These are phyloP conservation scores for Sporisorium scitamineum DNA, from an alignment of 1,284 basidiomycete species.

Conservation along the genomic window DNA sequence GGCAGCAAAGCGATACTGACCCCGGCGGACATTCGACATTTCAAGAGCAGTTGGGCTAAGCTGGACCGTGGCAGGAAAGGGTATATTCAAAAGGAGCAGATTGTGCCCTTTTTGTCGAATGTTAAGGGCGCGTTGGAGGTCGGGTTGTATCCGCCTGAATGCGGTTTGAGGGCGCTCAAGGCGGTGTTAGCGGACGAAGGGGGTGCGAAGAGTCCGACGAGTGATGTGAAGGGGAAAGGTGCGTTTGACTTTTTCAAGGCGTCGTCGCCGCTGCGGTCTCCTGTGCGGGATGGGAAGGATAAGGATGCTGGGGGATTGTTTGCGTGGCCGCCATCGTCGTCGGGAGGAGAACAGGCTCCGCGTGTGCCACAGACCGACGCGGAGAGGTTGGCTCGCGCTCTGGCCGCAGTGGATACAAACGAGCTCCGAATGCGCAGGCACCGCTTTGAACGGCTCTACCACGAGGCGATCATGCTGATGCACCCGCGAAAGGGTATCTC, in stretches of 20 bases:
- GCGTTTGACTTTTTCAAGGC: conserved; percentile 39
- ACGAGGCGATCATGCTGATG: conserved; percentile 72
- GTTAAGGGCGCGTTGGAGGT: conserved; percentile 64
- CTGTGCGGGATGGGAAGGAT: conserved; percentile 20
- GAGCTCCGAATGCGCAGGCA: conserved; percentile 58
- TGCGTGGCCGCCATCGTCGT: conserved; percentile 27
- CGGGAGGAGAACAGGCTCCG: conserved; percentile 1
- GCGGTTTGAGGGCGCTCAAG: conserved; percentile 39
- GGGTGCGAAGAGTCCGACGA: conserved; percentile 10
- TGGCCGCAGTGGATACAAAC: conserved; percentile 35
- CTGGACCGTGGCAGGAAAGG: conserved; percentile 84
- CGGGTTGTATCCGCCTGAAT: conserved; percentile 50
- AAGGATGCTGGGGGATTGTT: conserved; percentile 25
- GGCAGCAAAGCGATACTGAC: conserved; percentile 86
- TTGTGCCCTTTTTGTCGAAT: conserved; percentile 80
- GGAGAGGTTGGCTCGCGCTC: conserved; percentile 28
- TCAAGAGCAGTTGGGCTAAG: conserved; percentile 93
- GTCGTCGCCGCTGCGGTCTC: conserved; percentile 41
- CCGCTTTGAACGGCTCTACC: conserved; percentile 66
- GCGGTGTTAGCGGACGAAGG: conserved; percentile 14
- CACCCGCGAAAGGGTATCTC: conserved; percentile 78
- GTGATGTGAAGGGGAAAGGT: conserved; percentile 23
- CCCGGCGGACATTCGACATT: conserved; percentile 76
- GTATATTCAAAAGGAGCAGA: conserved; percentile 78
- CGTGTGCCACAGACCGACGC: conserved; percentile 25